Conservation (phyloP, 495 filamentous ascomycete genomes). For the Aspergillus funiculosus region DNA sequence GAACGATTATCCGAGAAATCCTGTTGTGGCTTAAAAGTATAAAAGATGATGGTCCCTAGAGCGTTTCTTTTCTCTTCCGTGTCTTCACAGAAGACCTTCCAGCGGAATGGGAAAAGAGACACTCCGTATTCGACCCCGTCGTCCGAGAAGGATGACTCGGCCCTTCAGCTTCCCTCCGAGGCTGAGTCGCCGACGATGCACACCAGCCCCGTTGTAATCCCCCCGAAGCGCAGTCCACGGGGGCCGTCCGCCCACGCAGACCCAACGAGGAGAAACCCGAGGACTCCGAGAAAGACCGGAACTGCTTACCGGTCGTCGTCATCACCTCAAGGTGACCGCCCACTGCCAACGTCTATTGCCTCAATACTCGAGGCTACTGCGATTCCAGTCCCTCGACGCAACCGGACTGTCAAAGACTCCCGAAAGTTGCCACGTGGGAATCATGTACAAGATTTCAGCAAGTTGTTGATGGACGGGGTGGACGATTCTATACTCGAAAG, state of each 20-base stretch:
- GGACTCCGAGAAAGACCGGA: conserved; percentile 19
- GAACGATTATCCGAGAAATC: conserved; percentile 15
- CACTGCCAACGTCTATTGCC: conserved; percentile 32
- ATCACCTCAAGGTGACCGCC: conserved; percentile 28
- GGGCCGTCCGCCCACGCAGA: conserved; percentile 21
- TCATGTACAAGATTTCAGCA: conserved; percentile 44
- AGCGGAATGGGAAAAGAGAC: conserved; percentile 18
- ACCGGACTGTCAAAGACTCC: conserved; percentile 27
- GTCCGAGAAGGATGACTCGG: conserved; percentile 14
- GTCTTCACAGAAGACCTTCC: conserved; percentile 21
- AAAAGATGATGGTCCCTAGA: conserved; percentile 45
- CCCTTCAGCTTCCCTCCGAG: conserved; percentile 16
- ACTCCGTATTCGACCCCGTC: conserved; percentile 2
- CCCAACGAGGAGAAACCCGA: conserved; percentile 6
- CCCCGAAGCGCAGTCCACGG: conserved; percentile 33
- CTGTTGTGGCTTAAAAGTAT: conserved; percentile 4
- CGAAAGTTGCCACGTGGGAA: conserved; percentile 37
- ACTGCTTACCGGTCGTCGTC: conserved; percentile 32
- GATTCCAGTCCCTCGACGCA: conserved; percentile 38
- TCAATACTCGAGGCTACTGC: conserved; percentile 43
- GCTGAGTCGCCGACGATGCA: conserved; percentile 13
- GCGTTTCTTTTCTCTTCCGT: conserved; percentile 38
- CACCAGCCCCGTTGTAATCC: conserved; percentile 41
- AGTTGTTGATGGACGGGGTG: conserved; percentile 39
- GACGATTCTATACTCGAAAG: conserved; percentile 31